Conservation (phyloP, 352 stramenopile genomes). For the Phytopythium vexans region DNA sequence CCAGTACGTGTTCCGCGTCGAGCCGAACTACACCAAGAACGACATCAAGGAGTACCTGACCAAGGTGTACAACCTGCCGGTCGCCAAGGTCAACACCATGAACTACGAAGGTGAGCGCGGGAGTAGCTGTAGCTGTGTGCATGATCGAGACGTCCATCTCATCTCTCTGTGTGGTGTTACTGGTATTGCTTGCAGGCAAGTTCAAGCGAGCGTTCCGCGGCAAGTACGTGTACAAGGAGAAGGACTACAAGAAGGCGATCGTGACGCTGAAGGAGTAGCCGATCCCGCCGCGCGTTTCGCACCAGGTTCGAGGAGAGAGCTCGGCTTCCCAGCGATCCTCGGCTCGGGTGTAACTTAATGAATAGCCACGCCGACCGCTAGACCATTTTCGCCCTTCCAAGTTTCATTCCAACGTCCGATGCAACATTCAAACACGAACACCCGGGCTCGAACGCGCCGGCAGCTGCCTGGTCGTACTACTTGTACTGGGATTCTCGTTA, state of each 20-base stretch:
- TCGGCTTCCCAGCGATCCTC: no score
- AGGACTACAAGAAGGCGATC: slow-evolving; percentile 92
- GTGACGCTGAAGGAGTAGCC: slow-evolving; percentile 84
- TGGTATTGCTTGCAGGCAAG: slow-evolving; percentile 53
- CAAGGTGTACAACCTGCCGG: slow-evolving; percentile 94
- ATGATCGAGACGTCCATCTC: neutral
- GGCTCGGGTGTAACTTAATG: no score
- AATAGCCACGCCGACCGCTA: no score
- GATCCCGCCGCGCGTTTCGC: neutral
- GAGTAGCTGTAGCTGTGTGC: slow-evolving; percentile 11
- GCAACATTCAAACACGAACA: slow-evolving; percentile 1
- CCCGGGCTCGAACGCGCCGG: slow-evolving; percentile 9
- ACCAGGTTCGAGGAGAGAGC: neutral
- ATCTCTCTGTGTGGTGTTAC: slow-evolving; percentile 5
- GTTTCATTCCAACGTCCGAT: no score
- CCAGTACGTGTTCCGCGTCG: slow-evolving; percentile 91
- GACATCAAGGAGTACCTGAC: slow-evolving; percentile 97
- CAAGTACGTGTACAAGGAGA: slow-evolving; percentile 89
- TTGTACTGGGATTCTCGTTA: slow-evolving; percentile 51
- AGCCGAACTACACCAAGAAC: slow-evolving; percentile 96
- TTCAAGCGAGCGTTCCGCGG: slow-evolving; percentile 87
- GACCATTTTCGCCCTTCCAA: no score
- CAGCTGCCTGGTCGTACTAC: slow-evolving; percentile 59
- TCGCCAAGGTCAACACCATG: slow-evolving; percentile 94
- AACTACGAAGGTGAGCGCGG: slow-evolving; percentile 89